Conservation (phyloP, 495 filamentous ascomycete species). For the Venustampulla echinocandica region DNA sequence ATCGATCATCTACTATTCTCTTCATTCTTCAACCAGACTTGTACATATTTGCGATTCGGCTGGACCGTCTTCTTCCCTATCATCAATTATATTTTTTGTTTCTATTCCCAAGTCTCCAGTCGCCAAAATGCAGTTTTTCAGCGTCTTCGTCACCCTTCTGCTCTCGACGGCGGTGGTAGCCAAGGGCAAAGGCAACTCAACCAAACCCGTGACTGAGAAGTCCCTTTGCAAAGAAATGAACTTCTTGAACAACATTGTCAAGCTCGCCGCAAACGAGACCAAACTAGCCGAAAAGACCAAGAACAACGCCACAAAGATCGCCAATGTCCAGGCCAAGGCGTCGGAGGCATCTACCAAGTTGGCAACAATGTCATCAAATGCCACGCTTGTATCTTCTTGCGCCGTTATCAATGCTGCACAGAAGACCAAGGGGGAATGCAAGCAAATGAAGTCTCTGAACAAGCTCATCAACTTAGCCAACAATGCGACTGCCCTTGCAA, state of each 20-base stretch:
- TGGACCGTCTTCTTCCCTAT: conserved; percentile 10
- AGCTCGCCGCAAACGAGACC: conserved; percentile 9
- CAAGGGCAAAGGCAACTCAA: conserved; percentile 5
- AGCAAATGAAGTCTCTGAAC: neutral
- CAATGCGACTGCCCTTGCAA: conserved; percentile 5
- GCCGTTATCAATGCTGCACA: conserved; percentile 8
- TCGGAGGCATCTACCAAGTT: conserved; percentile 8
- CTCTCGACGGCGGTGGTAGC: conserved; percentile 10
- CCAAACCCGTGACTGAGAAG: conserved; percentile 12
- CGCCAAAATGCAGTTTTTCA: conserved; percentile 13
- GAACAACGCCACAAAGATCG: conserved; percentile 13
- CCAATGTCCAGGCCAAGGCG: conserved; percentile 9
- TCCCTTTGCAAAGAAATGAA: conserved; percentile 11
- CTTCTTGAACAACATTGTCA: conserved; percentile 4
- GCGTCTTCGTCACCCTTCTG: conserved; percentile 9
- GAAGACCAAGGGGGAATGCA: conserved; percentile 6
- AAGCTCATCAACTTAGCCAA: conserved; percentile 5
- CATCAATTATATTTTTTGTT: too few relatives aligned
- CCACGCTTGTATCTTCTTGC: conserved; percentile 5
- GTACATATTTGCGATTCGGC: conserved; percentile 14
- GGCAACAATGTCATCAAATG: conserved; percentile 8
- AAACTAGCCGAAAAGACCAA: conserved; percentile 8
- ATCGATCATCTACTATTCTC: conserved; percentile 7
- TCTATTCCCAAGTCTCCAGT: too few relatives aligned
- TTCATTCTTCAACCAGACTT: conserved; percentile 3